Conservation (phyloP, 108 stramenopile species). For the Cyclostephanos invisitatus region DNA sequence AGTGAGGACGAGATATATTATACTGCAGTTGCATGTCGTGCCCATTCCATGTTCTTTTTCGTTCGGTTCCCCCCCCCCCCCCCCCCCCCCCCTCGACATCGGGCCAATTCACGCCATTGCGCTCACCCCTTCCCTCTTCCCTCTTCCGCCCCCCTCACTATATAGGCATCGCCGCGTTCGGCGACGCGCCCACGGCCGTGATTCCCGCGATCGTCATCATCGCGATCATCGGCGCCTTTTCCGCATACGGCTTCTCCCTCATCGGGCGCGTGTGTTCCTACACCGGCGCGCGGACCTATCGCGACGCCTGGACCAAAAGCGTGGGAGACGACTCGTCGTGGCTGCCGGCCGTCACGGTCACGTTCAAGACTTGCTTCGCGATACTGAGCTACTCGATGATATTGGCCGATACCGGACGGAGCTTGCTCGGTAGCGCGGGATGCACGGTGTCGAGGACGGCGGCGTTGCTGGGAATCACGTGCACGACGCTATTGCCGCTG, state of each 20-base stretch:
- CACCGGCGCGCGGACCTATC: constrained; percentile 65
- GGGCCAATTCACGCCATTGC: too few species aligned
- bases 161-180: constrained; percentile 96
- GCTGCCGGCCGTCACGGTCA: constrained; percentile 80
- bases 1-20: too few species aligned
- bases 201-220: constrained; percentile 73
- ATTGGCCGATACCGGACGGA: constrained; percentile 75
- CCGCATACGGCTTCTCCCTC: constrained; percentile 86
- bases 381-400: constrained; percentile 89
- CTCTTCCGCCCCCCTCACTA: too few species aligned
- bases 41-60: not conserved
- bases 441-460: constrained; percentile 32
- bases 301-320: constrained; percentile 79
- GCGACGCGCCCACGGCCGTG: constrained; percentile 79
- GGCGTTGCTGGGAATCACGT: constrained; percentile 63
- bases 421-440: constrained; percentile 57
- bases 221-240: constrained; percentile 68
- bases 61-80: too few species aligned
- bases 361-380: constrained; percentile 75
- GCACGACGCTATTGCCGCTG: constrained; percentile 79
- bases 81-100: too few species aligned
- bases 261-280: constrained; percentile 78
- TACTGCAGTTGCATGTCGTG: not conserved
- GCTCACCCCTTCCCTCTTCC: too few species aligned
- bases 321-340: constrained; percentile 70